These are phyloP conservation scores for Lasiosphaeris hirsuta DNA, from an alignment of 495 filamentous ascomycete species.

Conservation along the genomic window DNA sequence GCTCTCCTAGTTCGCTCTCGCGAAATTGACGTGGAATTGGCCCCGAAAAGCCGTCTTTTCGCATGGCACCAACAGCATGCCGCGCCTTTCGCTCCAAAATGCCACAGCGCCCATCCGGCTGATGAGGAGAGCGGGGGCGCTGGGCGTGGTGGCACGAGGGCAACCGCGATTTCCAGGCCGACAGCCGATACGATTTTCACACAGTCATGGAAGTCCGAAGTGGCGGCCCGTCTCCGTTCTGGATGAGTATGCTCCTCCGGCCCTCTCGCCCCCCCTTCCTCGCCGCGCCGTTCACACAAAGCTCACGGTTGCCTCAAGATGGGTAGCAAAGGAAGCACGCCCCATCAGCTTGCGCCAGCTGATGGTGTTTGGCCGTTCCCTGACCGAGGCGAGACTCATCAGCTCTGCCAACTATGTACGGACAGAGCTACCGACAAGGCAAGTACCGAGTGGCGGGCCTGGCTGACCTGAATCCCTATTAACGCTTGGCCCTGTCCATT, in stretches of 20 bases:
- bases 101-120: conserved; percentile 41
- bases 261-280: neutral
- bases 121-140: conserved; percentile 21
- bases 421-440: conserved; percentile 89
- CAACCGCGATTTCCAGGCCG: conserved; percentile 8
- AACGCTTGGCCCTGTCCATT: neutral
- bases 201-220: conserved; percentile 44
- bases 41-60: conserved; percentile 2
- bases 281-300: neutral
- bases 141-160: conserved; percentile 17
- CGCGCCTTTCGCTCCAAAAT: conserved; percentile 42
- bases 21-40: neutral
- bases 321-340: conserved; percentile 78
- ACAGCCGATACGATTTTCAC: conserved; percentile 14
- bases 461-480: neutral
- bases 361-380: conserved; percentile 85
- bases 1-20: too few relatives aligned
- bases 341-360: conserved; percentile 88
- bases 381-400: conserved; percentile 86
- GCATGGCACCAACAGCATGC: conserved; percentile 51
- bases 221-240: conserved; percentile 81
- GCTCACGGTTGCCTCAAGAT: conserved; percentile 52
- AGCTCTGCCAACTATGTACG: conserved; percentile 97
- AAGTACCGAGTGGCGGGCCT: conserved; percentile 16
- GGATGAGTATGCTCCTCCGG: conserved; percentile 66